phyloP scores from a whole-genome alignment of 148 eudicot species.

The Spergularia bocconei region DNA sequence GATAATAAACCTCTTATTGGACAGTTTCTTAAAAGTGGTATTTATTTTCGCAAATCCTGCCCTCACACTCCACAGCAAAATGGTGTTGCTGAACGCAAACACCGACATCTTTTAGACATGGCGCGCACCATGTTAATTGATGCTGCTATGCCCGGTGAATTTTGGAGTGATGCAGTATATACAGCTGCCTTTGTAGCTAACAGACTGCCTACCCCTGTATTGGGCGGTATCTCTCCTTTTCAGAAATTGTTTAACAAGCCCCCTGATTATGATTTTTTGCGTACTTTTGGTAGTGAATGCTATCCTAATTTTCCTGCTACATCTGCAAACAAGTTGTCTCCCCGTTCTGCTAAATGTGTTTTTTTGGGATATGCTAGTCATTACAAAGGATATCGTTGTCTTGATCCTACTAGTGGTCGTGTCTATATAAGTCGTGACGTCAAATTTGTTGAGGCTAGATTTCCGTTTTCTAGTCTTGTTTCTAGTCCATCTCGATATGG shows the following conservation, averaged over 20 bases:
- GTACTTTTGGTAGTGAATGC: slow-evolving; percentile 2
- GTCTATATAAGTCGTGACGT: not conserved
- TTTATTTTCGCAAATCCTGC: no score
- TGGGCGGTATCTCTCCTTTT: not conserved
- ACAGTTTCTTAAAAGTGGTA: no score
- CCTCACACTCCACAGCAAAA: not conserved
- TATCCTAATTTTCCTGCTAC: slow-evolving; percentile 8
- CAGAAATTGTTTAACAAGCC: slow-evolving; percentile 5
- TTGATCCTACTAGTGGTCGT: not conserved
- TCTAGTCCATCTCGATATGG: no score
- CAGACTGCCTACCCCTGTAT: not conserved
- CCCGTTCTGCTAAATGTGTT: not conserved
- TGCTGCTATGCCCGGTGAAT: not conserved
- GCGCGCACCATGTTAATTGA: slow-evolving; percentile 8
- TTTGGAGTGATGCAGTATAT: not conserved
- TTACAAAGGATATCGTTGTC: not conserved
- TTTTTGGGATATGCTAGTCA: not conserved
- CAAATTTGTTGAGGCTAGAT: not conserved
- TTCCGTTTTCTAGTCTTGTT: not conserved
- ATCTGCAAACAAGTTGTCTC: not conserved
- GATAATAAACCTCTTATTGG: no score
- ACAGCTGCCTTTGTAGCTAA: not conserved
- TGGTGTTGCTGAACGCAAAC: slow-evolving; percentile 2
- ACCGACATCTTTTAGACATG: not conserved
- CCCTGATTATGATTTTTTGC: not conserved